A percentile compares a stretch with the other conserved stretches of the same genome.
phyloP scores from a whole-genome alignment of 805 yeast species.

The Yarrowia yakushimensis region DNA sequence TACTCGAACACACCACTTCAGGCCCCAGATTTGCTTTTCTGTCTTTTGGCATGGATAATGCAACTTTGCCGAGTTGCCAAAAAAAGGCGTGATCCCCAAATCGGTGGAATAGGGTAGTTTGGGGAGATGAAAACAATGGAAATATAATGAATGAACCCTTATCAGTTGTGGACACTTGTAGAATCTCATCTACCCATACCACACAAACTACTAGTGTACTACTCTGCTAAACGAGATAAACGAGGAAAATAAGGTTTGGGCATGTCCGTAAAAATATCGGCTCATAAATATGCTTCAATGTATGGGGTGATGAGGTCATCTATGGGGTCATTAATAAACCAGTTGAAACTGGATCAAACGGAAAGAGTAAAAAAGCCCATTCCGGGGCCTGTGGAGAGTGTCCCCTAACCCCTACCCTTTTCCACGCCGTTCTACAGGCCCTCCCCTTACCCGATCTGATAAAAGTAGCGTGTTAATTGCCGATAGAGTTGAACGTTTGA shows the following conservation, averaged over 20 bases:
- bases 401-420: not conserved
- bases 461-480: not conserved
- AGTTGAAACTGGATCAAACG: not conserved
- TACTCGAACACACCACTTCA: not conserved
- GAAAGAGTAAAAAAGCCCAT: not conserved
- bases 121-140: too few species aligned
- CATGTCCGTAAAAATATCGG: conserved; percentile 22
- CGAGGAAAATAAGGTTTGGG: not conserved
- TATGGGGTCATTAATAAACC: not conserved
- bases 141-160: too few species aligned
- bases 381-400: not conserved
- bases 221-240: conserved; percentile 1
- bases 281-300: conserved; percentile 11
- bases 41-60: not conserved
- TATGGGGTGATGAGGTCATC: conserved; percentile 22
- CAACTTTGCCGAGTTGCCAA: not conserved
- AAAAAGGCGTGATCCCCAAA: too few species aligned
- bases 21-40: not conserved
- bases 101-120: too few species aligned
- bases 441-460: conserved; percentile 4
- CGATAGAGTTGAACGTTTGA: conserved; percentile 7
- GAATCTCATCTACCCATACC: too few species aligned
- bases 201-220: too few species aligned
- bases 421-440: not conserved
- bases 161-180: too few species aligned